Evolutionary conservation across 352 stramenopile species (phyloP).

Genomic region (Globisporangium echinulatum): DNA sequence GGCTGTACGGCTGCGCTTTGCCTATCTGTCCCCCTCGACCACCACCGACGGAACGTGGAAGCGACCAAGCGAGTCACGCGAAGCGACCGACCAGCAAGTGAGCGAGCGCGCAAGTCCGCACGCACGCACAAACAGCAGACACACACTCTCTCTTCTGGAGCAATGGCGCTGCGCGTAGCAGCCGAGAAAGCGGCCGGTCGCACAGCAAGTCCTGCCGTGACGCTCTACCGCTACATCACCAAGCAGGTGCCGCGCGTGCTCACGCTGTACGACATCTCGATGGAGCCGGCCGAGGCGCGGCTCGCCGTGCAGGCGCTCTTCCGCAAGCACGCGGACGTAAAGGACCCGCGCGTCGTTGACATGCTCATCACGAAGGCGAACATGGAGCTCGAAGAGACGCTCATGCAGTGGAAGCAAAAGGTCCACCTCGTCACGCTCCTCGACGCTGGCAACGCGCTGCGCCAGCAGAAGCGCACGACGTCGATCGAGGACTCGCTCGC

Average conservation of each 20-base stretch:
- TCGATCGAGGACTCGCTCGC: conserved; percentile 59
- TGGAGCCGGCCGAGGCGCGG: conserved; percentile 87
- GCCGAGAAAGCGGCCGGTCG: conserved; percentile 54
- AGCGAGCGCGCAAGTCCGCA: too few species aligned
- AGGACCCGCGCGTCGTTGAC: conserved; percentile 91
- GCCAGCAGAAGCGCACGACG: conserved; percentile 31
- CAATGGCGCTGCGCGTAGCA: conserved; percentile 76
- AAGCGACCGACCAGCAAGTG: too few species aligned
- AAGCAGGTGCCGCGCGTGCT: conserved; percentile 94
- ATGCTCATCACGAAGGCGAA: conserved; percentile 98
- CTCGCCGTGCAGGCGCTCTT: conserved; percentile 92
- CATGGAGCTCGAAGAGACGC: conserved; percentile 96
- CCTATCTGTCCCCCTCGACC: too few species aligned
- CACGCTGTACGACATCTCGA: conserved; percentile 97
- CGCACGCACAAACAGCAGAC: too few species aligned
- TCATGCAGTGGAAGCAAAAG: conserved; percentile 98
- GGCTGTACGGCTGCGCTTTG: too few species aligned
- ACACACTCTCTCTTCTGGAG: not conserved
- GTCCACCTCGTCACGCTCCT: conserved; percentile 89
- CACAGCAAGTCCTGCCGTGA: conserved; percentile 67
- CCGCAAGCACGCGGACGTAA: conserved; percentile 90
- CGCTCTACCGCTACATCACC: conserved; percentile 85
- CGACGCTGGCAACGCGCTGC: conserved; percentile 55
- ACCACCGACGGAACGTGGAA: conserved; percentile 6
- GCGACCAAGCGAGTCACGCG: not conserved